Base-by-base conservation (phyloP, 257 asterid genomes). In the Osmanthus fragrans region DNA sequence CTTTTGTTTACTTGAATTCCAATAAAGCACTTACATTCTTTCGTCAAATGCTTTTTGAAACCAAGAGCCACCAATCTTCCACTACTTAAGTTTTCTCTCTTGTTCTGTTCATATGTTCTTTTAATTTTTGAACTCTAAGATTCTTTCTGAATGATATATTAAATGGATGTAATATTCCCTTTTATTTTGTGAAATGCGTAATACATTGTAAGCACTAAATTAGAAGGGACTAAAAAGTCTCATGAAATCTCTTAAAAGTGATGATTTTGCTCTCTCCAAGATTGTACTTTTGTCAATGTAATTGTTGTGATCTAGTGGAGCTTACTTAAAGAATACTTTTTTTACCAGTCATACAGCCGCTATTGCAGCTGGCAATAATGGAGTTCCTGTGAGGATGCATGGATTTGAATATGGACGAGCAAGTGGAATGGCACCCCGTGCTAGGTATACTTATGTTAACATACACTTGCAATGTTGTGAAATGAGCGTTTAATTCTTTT, bases 371-470 rank as follows among this genome's bases (percentile, higher is more conserved):
- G 99, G 99, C 80, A 93, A 96, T 83, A 96, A 96, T 80, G 99
- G 99, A 76, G 86, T 96, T 82, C 94, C 96, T 27, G 99, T 96
- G 73, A 89, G 95, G 77, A 84, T 96, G 97, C 89, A 91, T 77
- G 99, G 99, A 79, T 92, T 79, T 82, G 99, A 93, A 88, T 93
- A 93, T 47, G 99, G 99, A 84, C 82, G 87, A 88, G 99, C 99
- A 60, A 96, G 99, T 88, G 99, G 99, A 79, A 96, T 96, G 99
- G 99, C 99, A 76, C 99, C 99, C 39, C 98, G 99, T 72, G 99
- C 99, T 37, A 92, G 99, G 99, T 90, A 77, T 80, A 80, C 5
- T 77, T 49, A 63, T 71, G 19, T 69, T 77, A 63, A 78, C 30
- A 69, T 74, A 47, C 60, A 37, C 11, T 25, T 30, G 67, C 32